A percentile compares a stretch with the other conserved stretches of the same genome.
Conservation (phyloP, 352 stramenopile genomes). For the Globisporangium orthogonon region DNA sequence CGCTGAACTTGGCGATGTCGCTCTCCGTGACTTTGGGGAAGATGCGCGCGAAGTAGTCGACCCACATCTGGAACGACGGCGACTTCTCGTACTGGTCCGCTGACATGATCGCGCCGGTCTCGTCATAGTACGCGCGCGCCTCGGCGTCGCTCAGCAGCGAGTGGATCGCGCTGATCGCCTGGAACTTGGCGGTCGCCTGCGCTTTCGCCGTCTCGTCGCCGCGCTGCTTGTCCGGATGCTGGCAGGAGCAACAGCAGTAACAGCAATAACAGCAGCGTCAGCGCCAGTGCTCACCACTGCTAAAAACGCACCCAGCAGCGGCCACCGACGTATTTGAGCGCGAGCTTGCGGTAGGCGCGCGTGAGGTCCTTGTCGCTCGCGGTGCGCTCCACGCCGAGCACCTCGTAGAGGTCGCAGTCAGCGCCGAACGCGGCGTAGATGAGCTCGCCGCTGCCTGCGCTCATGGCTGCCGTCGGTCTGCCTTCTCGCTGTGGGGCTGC, state of each 20-base stretch:
- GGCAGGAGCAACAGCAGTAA: not conserved
- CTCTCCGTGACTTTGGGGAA: constrained; percentile 84
- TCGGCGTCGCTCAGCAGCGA: constrained; percentile 77
- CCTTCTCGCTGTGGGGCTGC: not conserved
- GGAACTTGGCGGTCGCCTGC: constrained; percentile 75
- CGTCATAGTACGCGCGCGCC: constrained; percentile 74
- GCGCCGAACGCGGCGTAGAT: constrained; percentile 58
- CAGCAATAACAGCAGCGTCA: not conserved
- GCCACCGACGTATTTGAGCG: constrained; percentile 55
- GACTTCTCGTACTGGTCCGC: constrained; percentile 42
- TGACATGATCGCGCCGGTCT: constrained; percentile 64
- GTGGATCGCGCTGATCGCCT: constrained; percentile 84
- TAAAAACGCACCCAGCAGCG: not conserved
- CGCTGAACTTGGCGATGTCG: constrained; percentile 76
- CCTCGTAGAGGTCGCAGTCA: constrained; percentile 71
- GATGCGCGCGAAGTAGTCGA: constrained; percentile 82
- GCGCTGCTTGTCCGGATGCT: constrained; percentile 90
- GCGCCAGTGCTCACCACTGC: not conserved
- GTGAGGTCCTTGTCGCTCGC: constrained; percentile 72
- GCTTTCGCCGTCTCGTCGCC: constrained; percentile 48
- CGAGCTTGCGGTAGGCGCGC: constrained; percentile 56
- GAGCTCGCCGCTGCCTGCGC: constrained; percentile 23
- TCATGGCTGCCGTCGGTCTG: constrained; percentile 10
- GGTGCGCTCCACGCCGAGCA: constrained; percentile 50
- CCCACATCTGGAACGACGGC: constrained; percentile 64